Base-by-base conservation (phyloP, 495 filamentous ascomycete species). In the Xylaria palmicola region DNA sequence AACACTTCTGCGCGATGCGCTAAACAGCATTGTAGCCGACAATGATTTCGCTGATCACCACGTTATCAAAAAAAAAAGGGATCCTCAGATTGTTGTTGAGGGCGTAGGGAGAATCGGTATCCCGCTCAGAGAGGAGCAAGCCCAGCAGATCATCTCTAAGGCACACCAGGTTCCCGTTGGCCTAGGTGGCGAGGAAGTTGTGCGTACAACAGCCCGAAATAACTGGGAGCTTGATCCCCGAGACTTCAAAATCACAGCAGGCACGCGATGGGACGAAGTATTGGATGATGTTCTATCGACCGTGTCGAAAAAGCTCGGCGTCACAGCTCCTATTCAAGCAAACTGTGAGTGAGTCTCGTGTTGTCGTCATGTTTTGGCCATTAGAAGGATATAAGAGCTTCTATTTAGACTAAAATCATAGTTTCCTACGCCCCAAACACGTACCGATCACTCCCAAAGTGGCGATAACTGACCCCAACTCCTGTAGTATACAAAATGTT, bases 111-210 rank as follows among this genome's bases (percentile, higher is more conserved):
- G 32, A 1, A 66, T 84, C 19, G 61, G 68, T 8, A 62, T 81
- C 15, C 83, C 83, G 8, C 65, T 84, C 19, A 67, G 69, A 20
- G 66, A 70, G 6, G 62, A 64, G 1, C 71, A 79, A 37, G 83
- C 79, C 1, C 64, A 66, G 19, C 69, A 68, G 17, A 67, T 84
- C 44, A 74, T 75, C 59, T 59, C 59, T 26, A 67, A 68, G 34
- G 74, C 77, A 47, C 75, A 77, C 54, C 72, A 76, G 61, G 72
- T 74, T 2, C 79, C 83, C 20, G 81, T 74, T 43, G 80, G 77
- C 15, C 75, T 76, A 52, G 79, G 74, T 29, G 70, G n/a, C 8
- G 47, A 50, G n/a, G 12, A 2, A 50, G 29, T 17, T 19, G 17
- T 32, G 10, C 19, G 37, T 36, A 24, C 49, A 39, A 17, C 32